Evolutionary conservation across 192 early-diverging fungal genomes (phyloP), one percentile per base, ranked within the genome.

Genomic region (Podochytrium sp.): DNA sequence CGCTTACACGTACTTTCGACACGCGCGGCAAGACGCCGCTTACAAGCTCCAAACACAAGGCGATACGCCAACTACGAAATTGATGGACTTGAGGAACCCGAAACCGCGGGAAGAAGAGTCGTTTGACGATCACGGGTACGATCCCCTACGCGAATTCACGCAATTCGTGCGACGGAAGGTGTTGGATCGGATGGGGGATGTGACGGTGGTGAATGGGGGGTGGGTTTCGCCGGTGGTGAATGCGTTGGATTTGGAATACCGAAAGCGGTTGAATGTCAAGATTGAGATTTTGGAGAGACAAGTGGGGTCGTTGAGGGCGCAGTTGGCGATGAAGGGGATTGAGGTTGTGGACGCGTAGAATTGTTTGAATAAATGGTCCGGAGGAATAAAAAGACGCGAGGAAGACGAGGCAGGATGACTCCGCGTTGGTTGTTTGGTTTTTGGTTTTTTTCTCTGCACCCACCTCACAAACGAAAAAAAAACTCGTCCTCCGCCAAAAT

Each of bases 181-280:
- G 29, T 42, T 65, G 27, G 33, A 56, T n/a, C 3, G 25, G 14
- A 37, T 65, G 23, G 75, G 58, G n/a, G 49, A 35, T 34, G 58
- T 75, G 37, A 6, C 58, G 34, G 38, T 33, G 41, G 23, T 18
- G 30, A 56, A 33, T 34, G 72, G 64, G 35, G 73, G 68, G 20
- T 85, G 80, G 80, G 65, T 76, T 37, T 77, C 71, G 29, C 83
- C 83, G 39, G 35, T 81, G 57, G 20, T 79, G 56, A 81, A 84
- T 76, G 84, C 84, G 43, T 68, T 78, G 20, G 84, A 86, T 69
- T 40, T 86, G 43, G 80, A 86, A 41, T 82, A 86, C 59, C 7
- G 84, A 33, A 78, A 80, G 50, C 34, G 71, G 57, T 43, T 86
- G 42, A 86, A 81, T 60, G 39, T 66, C 32, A 73, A 79, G 50